phyloP scores from a whole-genome alignment of 805 yeast species.

The Saccharomycopsis schoenii region DNA sequence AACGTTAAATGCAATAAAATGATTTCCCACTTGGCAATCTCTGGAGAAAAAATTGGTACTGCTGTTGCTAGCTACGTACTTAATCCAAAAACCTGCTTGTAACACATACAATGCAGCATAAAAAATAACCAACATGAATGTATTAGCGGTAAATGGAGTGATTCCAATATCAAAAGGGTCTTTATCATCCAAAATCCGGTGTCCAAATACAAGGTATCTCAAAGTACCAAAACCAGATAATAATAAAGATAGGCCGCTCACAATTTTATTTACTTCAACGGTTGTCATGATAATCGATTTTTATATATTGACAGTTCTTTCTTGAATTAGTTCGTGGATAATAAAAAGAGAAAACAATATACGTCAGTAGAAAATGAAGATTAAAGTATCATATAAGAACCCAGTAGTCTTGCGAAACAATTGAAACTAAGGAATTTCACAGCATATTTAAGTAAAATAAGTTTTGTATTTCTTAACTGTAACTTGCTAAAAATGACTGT shows the following conservation, averaged over 20 bases:
- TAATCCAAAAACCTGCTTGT: constrained; percentile 43
- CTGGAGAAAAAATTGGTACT: constrained; percentile 22
- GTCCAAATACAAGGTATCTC: constrained; percentile 47
- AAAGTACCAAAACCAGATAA: constrained; percentile 48
- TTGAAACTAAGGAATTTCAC: no score
- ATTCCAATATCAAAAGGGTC: constrained; percentile 40
- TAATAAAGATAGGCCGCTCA: constrained; percentile 30
- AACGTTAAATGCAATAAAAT: constrained; percentile 54
- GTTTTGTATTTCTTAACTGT: no score
- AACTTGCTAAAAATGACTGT: no score
- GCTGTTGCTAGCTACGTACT: constrained; percentile 28
- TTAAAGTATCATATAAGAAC: no score
- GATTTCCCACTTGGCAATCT: constrained; percentile 41
- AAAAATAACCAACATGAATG: constrained; percentile 39
- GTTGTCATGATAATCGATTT: not conserved
- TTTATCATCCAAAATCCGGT: constrained; percentile 25
- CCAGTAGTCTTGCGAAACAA: no score
- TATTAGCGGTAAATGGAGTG: constrained; percentile 64
- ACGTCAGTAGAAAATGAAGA: no score
- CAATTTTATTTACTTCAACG: not conserved
- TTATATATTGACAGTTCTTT: not conserved
- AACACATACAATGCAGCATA: constrained; percentile 47
- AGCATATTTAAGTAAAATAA: no score
- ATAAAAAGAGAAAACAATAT: no score
- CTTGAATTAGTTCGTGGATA: no score